Conservation (phyloP, 805 yeast genomes). For the Saturnispora hagleri region DNA sequence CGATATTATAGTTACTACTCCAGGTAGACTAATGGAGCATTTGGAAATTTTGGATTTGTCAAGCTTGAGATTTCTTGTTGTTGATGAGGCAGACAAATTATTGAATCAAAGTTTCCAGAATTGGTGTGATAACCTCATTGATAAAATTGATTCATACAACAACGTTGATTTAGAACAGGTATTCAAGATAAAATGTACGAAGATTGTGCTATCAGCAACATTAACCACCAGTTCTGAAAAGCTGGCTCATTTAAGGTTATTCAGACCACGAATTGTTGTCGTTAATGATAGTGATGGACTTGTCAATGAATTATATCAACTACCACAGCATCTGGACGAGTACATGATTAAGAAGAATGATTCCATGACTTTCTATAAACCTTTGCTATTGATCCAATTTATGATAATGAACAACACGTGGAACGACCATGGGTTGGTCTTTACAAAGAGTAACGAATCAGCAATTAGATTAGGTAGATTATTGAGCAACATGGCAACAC, state of each 20-base stretch:
- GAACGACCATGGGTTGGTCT: conserved; percentile 40
- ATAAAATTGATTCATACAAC: conserved; percentile 22
- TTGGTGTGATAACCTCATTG: conserved; percentile 63
- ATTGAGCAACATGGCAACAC: conserved; percentile 32
- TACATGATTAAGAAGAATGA: conserved; percentile 22
- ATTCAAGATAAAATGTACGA: conserved; percentile 37
- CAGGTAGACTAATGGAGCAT: conserved; percentile 81
- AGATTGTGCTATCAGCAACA: conserved; percentile 86
- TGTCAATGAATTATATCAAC: conserved; percentile 47
- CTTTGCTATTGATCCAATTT: conserved; percentile 58
- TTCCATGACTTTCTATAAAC: conserved; percentile 45
- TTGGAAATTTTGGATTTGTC: conserved; percentile 35
- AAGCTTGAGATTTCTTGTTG: conserved; percentile 51
- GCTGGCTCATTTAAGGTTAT: conserved; percentile 59
- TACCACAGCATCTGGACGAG: conserved; percentile 44
- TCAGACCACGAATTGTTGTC: conserved; percentile 63
- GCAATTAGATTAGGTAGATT: conserved; percentile 71
- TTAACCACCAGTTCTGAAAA: conserved; percentile 89
- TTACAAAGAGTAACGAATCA: conserved; percentile 75
- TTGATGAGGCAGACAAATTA: conserved; percentile 77
- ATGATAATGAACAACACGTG: conserved; percentile 26
- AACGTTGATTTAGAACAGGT: conserved; percentile 26
- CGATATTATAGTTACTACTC: conserved; percentile 63
- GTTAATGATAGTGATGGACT: conserved; percentile 45
- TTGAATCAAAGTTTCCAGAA: conserved; percentile 87